These are phyloP conservation scores for Aspergillus incahuasiensis DNA, from an alignment of 495 filamentous ascomycete genomes.

Conservation along the genomic window DNA sequence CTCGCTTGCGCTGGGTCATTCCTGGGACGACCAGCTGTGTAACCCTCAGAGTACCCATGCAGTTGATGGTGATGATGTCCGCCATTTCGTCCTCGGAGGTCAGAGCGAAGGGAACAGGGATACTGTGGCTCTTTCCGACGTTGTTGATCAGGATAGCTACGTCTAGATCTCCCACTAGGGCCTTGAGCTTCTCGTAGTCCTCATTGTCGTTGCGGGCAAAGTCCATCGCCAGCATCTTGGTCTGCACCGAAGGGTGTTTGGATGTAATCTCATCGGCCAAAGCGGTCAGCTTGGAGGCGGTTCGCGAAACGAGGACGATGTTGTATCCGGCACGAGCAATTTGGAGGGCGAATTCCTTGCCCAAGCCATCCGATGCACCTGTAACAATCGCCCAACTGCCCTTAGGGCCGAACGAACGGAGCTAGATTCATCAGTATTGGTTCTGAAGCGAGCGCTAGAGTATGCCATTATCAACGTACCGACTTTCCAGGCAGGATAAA, in stretches of 20 bases:
- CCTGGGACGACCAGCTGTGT: constrained; percentile 81
- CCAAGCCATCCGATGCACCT: constrained; percentile 93
- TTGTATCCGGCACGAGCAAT: constrained; percentile 91
- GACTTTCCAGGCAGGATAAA: constrained; percentile 69
- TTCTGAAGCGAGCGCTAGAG: not conserved
- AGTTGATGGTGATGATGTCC: constrained; percentile 93
- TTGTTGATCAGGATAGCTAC: constrained; percentile 93
- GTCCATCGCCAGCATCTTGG: constrained; percentile 83
- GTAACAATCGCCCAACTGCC: constrained; percentile 94
- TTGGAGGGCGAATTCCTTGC: constrained; percentile 92
- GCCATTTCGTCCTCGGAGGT: constrained; percentile 73
- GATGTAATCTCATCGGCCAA: constrained; percentile 70
- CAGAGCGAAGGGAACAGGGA: constrained; percentile 82
- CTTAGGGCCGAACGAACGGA: constrained; percentile 83
- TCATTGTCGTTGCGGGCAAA: constrained; percentile 69
- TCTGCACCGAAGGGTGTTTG: constrained; percentile 58
- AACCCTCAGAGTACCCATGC: constrained; percentile 76
- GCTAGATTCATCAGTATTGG: constrained; percentile 43
- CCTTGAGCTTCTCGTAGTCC: constrained; percentile 69
- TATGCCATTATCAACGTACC: constrained; percentile 35
- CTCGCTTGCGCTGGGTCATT: constrained; percentile 75
- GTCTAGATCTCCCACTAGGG: constrained; percentile 66
- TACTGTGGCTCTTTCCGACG: constrained; percentile 88
- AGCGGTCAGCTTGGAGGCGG: constrained; percentile 76
- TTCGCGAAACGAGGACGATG: constrained; percentile 88